A percentile compares a stretch with the other conserved stretches of the same genome.
phyloP scores from a whole-genome alignment of 768 basidiomycete species.

The Amanita exitialis region DNA sequence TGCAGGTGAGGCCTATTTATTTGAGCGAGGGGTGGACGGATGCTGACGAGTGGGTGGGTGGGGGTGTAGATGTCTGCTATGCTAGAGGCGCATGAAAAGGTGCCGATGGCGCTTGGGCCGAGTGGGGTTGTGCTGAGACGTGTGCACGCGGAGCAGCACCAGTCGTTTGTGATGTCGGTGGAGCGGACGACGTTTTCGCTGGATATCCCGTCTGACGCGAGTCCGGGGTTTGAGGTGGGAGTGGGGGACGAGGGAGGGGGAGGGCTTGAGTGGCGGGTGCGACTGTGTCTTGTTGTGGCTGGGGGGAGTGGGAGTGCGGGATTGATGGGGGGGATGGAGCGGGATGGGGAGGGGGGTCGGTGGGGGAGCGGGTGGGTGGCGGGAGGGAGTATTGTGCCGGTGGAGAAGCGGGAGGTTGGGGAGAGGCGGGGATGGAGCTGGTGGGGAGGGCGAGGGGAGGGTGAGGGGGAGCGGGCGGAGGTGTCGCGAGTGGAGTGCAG shows the following conservation, averaged over 20 bases:
- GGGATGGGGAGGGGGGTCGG: conserved; percentile 52
- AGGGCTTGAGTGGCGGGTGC: conserved; percentile 86
- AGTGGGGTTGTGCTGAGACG: conserved; percentile 49
- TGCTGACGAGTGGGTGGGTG: too few relatives aligned
- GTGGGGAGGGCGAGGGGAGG: background rate
- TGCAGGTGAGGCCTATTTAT: conserved; percentile 45
- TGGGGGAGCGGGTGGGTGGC: conserved; percentile 69
- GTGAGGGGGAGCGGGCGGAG: background rate
- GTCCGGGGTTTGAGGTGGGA: conserved; percentile 72
- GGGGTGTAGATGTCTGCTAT: conserved; percentile 66
- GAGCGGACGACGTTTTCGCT: conserved; percentile 78
- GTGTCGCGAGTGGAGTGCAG: too few relatives aligned
- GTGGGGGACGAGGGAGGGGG: conserved; percentile 34
- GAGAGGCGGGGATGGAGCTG: background rate
- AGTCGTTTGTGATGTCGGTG: conserved; percentile 62
- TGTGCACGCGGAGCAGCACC: conserved; percentile 79
- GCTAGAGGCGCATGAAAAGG: conserved; percentile 81
- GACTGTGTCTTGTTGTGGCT: conserved; percentile 77
- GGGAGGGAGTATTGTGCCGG: conserved; percentile 44
- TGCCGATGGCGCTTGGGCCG: conserved; percentile 48
- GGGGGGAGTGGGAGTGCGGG: conserved; percentile 35
- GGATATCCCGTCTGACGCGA: conserved; percentile 88
- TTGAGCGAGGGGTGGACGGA: background rate
- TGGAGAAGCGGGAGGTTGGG: conserved; percentile 31
- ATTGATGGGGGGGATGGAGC: conserved; percentile 40